Evolutionary conservation across 139 green algal species (phyloP).

Genomic region (Coccomyxa sp.): DNA sequence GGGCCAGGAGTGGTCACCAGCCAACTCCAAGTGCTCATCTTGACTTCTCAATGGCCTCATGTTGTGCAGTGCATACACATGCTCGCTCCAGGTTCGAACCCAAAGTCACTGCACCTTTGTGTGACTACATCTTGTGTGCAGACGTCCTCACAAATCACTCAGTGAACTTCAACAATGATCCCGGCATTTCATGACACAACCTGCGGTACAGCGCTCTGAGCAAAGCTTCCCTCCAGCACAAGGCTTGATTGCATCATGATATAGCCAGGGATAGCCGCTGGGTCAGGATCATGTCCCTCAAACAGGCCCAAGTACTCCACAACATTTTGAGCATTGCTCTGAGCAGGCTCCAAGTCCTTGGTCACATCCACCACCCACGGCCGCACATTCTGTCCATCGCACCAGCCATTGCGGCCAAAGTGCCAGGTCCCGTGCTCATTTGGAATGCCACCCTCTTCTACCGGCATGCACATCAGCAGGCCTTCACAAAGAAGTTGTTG

Average conservation of each 20-base stretch:
- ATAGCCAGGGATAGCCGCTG: conserved; percentile 13
- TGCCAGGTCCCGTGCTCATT: conserved; percentile 60
- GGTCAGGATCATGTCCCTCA: conserved; percentile 8
- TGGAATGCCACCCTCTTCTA: conserved; percentile 34
- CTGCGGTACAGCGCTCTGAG: too few species aligned
- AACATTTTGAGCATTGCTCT: not conserved
- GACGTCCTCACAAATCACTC: too few species aligned
- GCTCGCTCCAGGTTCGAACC: too few species aligned
- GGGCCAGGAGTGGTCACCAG: too few species aligned
- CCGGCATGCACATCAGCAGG: conserved; percentile 14
- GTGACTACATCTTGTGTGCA: too few species aligned
- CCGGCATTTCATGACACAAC: too few species aligned
- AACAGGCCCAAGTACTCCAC: conserved; percentile 22
- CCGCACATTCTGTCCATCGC: conserved; percentile 34
- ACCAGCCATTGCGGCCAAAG: conserved; percentile 53
- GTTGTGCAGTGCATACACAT: too few species aligned
- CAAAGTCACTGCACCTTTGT: too few species aligned
- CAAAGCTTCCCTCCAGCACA: too few species aligned
- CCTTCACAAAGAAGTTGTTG: not conserved
- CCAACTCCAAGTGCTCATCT: too few species aligned
- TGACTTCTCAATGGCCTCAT: too few species aligned
- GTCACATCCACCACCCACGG: conserved; percentile 27
- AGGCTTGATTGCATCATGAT: conserved; percentile 34
- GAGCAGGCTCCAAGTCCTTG: not conserved
- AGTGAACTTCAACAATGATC: too few species aligned